Evolutionary conservation across 768 basidiomycete genomes (phyloP), one percentile per base, ranked within the genome.

Genomic region (Omphalotus guepiniiformis): DNA sequence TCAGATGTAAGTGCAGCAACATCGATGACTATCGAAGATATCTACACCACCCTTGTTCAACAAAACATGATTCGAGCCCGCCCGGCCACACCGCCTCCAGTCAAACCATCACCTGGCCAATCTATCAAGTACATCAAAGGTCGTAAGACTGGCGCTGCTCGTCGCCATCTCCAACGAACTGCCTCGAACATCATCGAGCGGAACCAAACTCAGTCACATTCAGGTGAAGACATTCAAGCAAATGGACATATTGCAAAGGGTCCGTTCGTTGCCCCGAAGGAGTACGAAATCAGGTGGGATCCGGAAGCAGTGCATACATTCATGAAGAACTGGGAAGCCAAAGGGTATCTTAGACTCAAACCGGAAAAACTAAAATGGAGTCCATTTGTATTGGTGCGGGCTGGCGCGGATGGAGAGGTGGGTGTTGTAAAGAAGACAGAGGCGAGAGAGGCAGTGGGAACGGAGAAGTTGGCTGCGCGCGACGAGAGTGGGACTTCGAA

Each of bases 281-380:
- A 80, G 54, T 97, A 97, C 60, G 73, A 78, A 29, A 86, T 98
- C 32, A 66, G 64, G 26, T 93, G 87, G 78, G 82, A 94, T 53
- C 76, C 67, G 6, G 76, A 74, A 11, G 75, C 73, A 54, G 85
- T 95, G 40, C 68, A 74, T 16, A 72, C 71, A 47, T 88, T 85
- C 62, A 51, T 96, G 47, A 67, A 66, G 34, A 74, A 73, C 45
- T 88, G 89, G 82, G 83, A 86, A 52, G 63, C 66, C 35, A 96
- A 93, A 65, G 88, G 86, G 4, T 88, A 92, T 56, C 58, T 93
- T 50, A 77, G 65, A 54, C 70, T 91, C 48, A 80, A 78, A 54
- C 84, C 93, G 1, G 92, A 95, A 58, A 82, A 82, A 63, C 74
- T 98, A 51, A 93, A 91, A 59, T 99, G 95, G 89, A 94, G 85